Conservation (phyloP, 768 basidiomycete species). For the Mycena albidolilacea region DNA sequence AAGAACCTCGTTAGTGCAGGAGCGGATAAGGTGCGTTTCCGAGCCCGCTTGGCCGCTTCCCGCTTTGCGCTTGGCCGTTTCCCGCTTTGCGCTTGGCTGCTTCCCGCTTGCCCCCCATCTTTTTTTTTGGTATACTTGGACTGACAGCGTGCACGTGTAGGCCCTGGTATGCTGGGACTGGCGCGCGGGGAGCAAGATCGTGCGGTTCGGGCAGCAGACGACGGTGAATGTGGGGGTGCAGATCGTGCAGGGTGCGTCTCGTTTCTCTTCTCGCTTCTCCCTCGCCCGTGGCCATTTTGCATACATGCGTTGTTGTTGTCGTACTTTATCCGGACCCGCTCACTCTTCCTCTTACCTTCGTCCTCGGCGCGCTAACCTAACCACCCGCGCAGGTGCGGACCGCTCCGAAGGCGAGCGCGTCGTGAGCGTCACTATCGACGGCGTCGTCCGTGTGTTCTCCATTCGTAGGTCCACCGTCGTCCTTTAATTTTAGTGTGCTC, state of each 20-base stretch:
- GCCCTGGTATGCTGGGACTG: slow-evolving; percentile 92
- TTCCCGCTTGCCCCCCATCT: too few relatives aligned
- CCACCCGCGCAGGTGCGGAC: slow-evolving; percentile 22
- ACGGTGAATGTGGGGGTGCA: slow-evolving; percentile 94
- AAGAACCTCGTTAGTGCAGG: slow-evolving; percentile 91
- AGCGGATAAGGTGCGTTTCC: slow-evolving; percentile 58
- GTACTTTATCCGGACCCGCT: neutral
- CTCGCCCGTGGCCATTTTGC: too few relatives aligned
- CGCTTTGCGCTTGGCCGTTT: too few relatives aligned
- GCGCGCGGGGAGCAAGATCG: slow-evolving; percentile 90
- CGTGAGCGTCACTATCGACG: slow-evolving; percentile 94
- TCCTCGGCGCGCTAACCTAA: neutral
- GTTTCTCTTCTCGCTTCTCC: neutral
- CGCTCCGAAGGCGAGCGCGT: slow-evolving; percentile 80
- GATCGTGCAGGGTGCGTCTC: slow-evolving; percentile 69
- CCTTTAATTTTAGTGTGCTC: neutral
- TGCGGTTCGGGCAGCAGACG: slow-evolving; percentile 93
- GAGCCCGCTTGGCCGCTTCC: neutral
- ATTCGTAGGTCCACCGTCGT: slow-evolving; percentile 82
- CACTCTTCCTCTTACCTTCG: neutral
- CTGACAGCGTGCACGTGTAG: slow-evolving; percentile 31
- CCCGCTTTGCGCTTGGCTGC: too few relatives aligned
- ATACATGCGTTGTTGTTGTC: neutral
- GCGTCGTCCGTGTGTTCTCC: slow-evolving; percentile 91
- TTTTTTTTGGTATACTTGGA: neutral